Base-by-base conservation (phyloP, 2,329 filamentous ascomycete species). In the Fusarium xylarioides region DNA sequence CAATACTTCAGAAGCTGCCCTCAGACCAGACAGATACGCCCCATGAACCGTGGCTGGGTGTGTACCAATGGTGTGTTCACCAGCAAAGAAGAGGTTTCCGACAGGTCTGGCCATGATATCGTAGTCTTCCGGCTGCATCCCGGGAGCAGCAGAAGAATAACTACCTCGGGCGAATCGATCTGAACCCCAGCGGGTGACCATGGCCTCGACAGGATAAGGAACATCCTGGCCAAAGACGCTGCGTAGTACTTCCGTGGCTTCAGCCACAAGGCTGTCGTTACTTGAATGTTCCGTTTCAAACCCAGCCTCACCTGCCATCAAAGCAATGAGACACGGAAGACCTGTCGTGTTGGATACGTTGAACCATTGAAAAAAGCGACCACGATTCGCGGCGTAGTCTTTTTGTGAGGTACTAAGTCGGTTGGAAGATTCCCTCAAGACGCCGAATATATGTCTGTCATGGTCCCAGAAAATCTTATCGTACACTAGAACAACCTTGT, bases 321-420 rank as follows among this genome's bases (percentile, higher is more conserved):
- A 87, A 14, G 94, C 96, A 68, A 98, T 91, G 30, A 98, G 87
- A 57, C 95, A 94, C 3, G 93, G 96, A 40, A 97, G 86, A 2
- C 97, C 97, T 50, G 93, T 95, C 7, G 94, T 97, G 75, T 94
- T 93, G 68, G 95, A 92, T 61, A 95, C 94, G 77, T 99, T 98
- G 89, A 97, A 98, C 89, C 97, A 98, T 76, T 99, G 90, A 78
- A 98, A 99, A 83, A 97, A 97, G 30, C 95, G 92, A n/a, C 95
- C 95, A 59, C 95, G 90, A 69, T 91, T 91, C 7, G 88, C 85
- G 10, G 91, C 86, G 78, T 98, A 98, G 73, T 97, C 93, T 56
- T 89, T 88, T 77, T 97, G 94, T 49, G 91, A 86, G 61, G 95
- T 87, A 78, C 94, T 97, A 63, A 91, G 87, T 7, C 87, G 85